A percentile compares a stretch with the other conserved stretches of the same genome.
These are phyloP conservation scores for Starmerella stigmatis DNA, from an alignment of 805 yeast genomes.

Conservation along the genomic window DNA sequence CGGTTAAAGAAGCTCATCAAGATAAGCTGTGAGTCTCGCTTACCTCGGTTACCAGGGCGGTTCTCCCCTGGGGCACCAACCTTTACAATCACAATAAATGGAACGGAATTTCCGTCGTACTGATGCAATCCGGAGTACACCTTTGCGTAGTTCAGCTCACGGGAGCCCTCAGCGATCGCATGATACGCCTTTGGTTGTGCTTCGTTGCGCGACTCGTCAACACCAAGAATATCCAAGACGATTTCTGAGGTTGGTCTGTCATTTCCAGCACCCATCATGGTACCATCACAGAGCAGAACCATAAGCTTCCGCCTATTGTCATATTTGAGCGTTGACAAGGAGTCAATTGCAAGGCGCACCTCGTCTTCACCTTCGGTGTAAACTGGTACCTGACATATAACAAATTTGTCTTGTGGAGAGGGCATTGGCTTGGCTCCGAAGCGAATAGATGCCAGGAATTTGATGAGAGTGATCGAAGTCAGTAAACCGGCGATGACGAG, in stretches of 20 bases:
- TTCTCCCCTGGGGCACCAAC: conserved; percentile 48
- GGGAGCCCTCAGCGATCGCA: conserved; percentile 50
- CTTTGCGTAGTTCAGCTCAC: conserved; percentile 51
- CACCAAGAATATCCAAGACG: conserved; percentile 39
- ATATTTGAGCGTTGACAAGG: conserved; percentile 44
- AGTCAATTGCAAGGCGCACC: conserved; percentile 46
- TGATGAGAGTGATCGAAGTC: conserved; percentile 33
- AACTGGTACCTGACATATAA: conserved; percentile 36
- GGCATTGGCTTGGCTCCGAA: conserved; percentile 33
- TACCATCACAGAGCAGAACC: conserved; percentile 50
- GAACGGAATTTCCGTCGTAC: conserved; percentile 44
- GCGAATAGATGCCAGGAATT: conserved; percentile 33
- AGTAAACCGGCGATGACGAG: conserved; percentile 33
- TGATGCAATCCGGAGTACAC: conserved; percentile 55
- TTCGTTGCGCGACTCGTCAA: conserved; percentile 40
- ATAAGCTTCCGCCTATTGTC: conserved; percentile 49
- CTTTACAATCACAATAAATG: conserved; percentile 44
- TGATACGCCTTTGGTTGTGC: conserved; percentile 40
- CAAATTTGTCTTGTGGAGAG: conserved; percentile 33
- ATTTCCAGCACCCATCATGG: conserved; percentile 51
- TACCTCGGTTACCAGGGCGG: conserved; percentile 53
- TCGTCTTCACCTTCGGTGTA: conserved; percentile 51
- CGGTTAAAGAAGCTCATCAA: conserved; percentile 50
- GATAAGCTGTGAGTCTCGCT: conserved; percentile 52
- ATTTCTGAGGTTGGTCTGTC: conserved; percentile 48